Evolutionary conservation across 192 early-diverging fungal genomes (phyloP).

Genomic region (Entophlyctis luteolus): DNA sequence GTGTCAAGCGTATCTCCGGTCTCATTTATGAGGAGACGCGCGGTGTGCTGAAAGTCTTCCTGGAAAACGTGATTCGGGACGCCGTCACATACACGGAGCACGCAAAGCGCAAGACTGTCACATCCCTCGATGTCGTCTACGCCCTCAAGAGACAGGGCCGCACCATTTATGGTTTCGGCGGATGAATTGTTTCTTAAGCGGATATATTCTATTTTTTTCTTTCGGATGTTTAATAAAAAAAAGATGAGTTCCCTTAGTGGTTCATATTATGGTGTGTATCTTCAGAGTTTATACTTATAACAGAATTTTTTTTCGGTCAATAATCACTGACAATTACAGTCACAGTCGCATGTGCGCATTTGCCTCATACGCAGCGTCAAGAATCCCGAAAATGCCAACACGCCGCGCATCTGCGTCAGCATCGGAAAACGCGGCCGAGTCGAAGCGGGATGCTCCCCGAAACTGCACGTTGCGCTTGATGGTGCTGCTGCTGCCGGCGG

Average conservation of each 20-base stretch:
- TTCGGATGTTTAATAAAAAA: no score
- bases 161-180: slow-evolving; percentile 67
- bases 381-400: slow-evolving; percentile 38
- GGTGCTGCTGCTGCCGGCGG: not conserved
- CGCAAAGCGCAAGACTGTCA: slow-evolving; percentile 99
- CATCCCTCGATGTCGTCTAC: slow-evolving; percentile 98
- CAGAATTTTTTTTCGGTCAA: no score
- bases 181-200: slow-evolving; percentile 82
- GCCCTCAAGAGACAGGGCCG: slow-evolving; percentile 92
- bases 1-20: slow-evolving; percentile 99
- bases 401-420: not conserved
- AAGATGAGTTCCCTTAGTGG: no score
- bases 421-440: not conserved
- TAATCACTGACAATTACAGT: no score
- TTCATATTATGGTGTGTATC: no score
- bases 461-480: slow-evolving; percentile 10
- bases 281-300: no score
- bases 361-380: slow-evolving; percentile 43
- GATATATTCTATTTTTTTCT: no score
- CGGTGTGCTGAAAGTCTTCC: slow-evolving; percentile 94
- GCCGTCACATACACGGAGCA: slow-evolving; percentile 99
- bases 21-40: slow-evolving; percentile 99
- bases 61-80: slow-evolving; percentile 98
- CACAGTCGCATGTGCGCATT: slow-evolving; percentile 18
- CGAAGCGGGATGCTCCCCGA: not conserved